Base-by-base conservation (phyloP, 495 filamentous ascomycete species). In the Cenococcum geophilum region DNA sequence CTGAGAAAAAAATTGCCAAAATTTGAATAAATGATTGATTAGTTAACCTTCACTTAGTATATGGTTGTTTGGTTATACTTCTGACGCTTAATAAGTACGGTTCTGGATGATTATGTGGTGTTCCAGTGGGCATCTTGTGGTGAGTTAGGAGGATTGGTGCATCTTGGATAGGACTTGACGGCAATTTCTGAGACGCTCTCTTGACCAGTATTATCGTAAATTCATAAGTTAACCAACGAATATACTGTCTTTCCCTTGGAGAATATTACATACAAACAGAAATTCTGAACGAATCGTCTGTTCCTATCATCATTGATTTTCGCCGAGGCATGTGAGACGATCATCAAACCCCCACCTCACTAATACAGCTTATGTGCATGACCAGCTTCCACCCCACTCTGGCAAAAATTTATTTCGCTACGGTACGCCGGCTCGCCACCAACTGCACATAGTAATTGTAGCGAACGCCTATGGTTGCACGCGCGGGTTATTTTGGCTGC, bases 1-100 rank as follows among this genome's bases (percentile, higher is more conserved):
- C 36, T 65, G 45, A 50, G 58, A 40, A 22, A 23, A 6, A 53
- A 57, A 34, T 20, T 65, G 9, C 35, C 53, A 4, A 10, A 47
- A 52, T 53, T 64, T 11, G 58, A 56, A 56, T 43, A 18, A 56
- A 21, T 18, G 12, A 1, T 37, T 11, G 9, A 1, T 10, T 25
- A 37, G 14, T 16, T 23, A 5, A 51, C n/a, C 14, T 23, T 52
- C 21, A 32, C n/a, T 25, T 27, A 18, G 0, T 8, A 18, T 45
- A 14, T 18, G 40, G 11, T 45, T 18, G 2, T 16, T 45, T 45
- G 1, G 12, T 45, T 18, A 45, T 45, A 45, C 14, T 45, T 14
- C 18, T 14, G 11, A 18, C 18, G 40, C 18, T 45, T 14, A 6
- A 45, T 14, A 18, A 45, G 40, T 45, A 16, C 14, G 40, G 18